Evolutionary conservation across 2,329 filamentous ascomycete genomes (phyloP), one percentile per base, ranked within the genome.

Genomic region (Aspergillus alliaceus): DNA sequence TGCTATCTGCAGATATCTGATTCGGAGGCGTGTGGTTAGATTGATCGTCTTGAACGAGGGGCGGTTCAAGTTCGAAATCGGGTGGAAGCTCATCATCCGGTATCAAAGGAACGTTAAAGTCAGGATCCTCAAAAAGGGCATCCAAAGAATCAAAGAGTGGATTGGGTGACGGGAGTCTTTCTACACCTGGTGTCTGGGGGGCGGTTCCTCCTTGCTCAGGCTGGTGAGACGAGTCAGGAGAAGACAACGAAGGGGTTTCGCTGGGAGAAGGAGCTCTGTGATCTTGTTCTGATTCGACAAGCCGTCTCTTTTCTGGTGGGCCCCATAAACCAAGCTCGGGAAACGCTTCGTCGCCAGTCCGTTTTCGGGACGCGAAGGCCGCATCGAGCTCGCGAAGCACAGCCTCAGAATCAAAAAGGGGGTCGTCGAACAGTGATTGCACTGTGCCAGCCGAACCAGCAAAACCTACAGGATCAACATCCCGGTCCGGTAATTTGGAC

Each of bases 291-390:
- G 35, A 29, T 20, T 66, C 57, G 5, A 63, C 12, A 18, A 56
- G 44, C 29, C 53, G 63, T 51, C 58, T 62, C 51, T 69, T 69
- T 25, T 58, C 62, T 20, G 58, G 54, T n/a, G 51, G 55, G 18
- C 44, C 44, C 58, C 53, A 63, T n/a, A 50, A 20, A 12, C 56
- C 48, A 18, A 53, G 50, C 11, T 65, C 58, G 11, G 47, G 15
- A 31, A 68, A 68, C 6, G 66, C 63, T 20, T 66, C 61, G 15
- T 66, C 63, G 14, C 60, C 59, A 20, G 56, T 37, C 20, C 68
- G 67, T 54, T 72, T 71, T 34, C 56, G 61, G 37, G 63, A 61
- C 11, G n/a, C 35, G 3, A 63, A 60, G 11, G 51, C 47, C 9
- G 56, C 50, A 27, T 62, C 55, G 22, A 67, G 53, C n/a, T 65